phyloP scores from a whole-genome alignment of 2,329 filamentous ascomycete species.

The Curvularia spicifera region DNA sequence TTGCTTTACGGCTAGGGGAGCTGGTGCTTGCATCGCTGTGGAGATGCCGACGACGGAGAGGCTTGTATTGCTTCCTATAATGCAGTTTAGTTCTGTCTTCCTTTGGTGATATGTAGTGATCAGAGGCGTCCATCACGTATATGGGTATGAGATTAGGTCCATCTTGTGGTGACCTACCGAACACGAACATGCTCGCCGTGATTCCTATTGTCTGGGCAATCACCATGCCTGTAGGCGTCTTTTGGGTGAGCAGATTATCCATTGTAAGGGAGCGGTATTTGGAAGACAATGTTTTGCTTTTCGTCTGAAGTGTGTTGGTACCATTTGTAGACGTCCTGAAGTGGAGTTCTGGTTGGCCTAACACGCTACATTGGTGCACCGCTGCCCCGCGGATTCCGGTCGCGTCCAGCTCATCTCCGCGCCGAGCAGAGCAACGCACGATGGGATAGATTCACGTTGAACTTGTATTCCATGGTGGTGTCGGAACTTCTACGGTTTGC shows the following conservation, averaged over 20 bases:
- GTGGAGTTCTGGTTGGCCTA: constrained; percentile 5
- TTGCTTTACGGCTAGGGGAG: constrained; percentile 62
- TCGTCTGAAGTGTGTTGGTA: too few species aligned
- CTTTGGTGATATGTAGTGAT: too few species aligned
- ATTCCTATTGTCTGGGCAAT: constrained; percentile 60
- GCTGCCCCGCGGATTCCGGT: constrained; percentile 10
- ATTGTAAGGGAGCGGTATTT: constrained; percentile 17
- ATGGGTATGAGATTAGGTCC: too few species aligned
- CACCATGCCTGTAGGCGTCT: constrained; percentile 48
- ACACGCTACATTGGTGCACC: constrained; percentile 6
- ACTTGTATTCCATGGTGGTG: too few species aligned
- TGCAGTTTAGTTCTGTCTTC: neutral
- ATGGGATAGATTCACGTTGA: neutral
- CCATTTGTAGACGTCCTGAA: neutral
- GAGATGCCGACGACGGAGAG: constrained; percentile 58
- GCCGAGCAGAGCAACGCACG: neutral
- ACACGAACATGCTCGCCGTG: constrained; percentile 57
- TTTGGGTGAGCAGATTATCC: constrained; percentile 33
- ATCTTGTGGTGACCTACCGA: constrained; percentile 39
- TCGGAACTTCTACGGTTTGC: neutral
- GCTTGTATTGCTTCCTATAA: constrained; percentile 10
- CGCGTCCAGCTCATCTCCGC: neutral
- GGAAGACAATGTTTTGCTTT: neutral
- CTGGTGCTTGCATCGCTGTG: constrained; percentile 62
- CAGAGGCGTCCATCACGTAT: neutral